phyloP scores from a whole-genome alignment of 164 flowering plant genomes.

The Malania oleifera region DNA sequence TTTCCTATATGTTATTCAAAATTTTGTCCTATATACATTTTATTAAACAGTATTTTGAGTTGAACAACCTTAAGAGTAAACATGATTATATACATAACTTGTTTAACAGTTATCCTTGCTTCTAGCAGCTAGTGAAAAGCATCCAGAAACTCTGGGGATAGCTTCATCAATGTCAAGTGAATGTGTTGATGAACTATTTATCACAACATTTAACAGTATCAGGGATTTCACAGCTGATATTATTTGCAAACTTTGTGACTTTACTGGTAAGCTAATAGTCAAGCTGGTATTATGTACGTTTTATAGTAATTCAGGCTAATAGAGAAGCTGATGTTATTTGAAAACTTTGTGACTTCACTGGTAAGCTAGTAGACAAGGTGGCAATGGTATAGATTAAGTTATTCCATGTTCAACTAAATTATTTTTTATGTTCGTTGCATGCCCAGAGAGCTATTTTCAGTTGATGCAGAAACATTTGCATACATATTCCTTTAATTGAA shows the following conservation, averaged over 20 bases:
- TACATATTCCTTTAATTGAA: too few relatives aligned
- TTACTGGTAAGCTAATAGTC: conserved; percentile 48
- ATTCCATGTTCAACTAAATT: too few relatives aligned
- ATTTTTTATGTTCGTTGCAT: too few relatives aligned
- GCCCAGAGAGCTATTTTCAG: too few relatives aligned
- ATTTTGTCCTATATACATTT: too few relatives aligned
- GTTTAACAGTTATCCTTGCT: conserved; percentile 6
- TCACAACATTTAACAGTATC: conserved; percentile 44
- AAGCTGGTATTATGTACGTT: background rate
- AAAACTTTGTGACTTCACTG: conserved; percentile 50
- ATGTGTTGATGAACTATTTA: conserved; percentile 54
- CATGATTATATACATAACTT: too few relatives aligned
- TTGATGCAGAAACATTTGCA: too few relatives aligned
- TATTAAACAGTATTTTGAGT: too few relatives aligned
- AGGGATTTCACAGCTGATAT: conserved; percentile 37
- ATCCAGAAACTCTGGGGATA: conserved; percentile 20
- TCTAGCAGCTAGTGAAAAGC: conserved; percentile 29
- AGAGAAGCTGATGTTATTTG: conserved; percentile 1
- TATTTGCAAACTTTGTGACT: conserved; percentile 44
- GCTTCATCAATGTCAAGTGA: conserved; percentile 25
- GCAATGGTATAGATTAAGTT: too few relatives aligned
- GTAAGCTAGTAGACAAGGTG: conserved; percentile 31
- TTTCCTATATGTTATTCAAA: too few relatives aligned
- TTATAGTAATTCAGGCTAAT: too few relatives aligned
- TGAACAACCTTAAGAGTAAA: too few relatives aligned